Percentiles rank a stretch among this genome's conserved stretches.
These are phyloP conservation scores for Pseudocercospora ulei DNA, from an alignment of 2,329 filamentous ascomycete genomes.

Conservation along the genomic window DNA sequence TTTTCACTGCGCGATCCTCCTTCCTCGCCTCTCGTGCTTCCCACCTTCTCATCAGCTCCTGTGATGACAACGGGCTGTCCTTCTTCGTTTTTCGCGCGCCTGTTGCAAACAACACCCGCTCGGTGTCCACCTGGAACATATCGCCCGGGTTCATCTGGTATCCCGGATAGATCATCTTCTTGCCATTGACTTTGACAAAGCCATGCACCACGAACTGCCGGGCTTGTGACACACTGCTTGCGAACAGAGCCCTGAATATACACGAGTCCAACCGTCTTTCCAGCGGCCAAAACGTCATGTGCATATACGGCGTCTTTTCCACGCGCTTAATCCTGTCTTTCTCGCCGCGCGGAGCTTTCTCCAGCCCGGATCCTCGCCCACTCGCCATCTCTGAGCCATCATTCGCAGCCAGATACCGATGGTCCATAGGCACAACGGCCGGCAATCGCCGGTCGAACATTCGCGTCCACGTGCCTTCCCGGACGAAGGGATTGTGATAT, in stretches of 20 bases:
- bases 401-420: constrained; percentile 63
- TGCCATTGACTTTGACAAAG: constrained; percentile 88
- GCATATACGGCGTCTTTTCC: constrained; percentile 73
- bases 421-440: constrained; percentile 76
- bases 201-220: constrained; percentile 91
- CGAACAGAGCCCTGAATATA: constrained; percentile 85
- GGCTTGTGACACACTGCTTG: constrained; percentile 84
- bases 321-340: constrained; percentile 18
- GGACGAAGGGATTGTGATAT: constrained; percentile 92
- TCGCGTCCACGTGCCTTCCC: constrained; percentile 84
- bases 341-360: constrained; percentile 27
- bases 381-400: constrained; percentile 77
- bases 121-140: constrained; percentile 90
- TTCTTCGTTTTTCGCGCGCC: constrained; percentile 49
- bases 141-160: constrained; percentile 95
- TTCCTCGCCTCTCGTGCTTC: constrained; percentile 24
- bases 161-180: constrained; percentile 88
- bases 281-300: constrained; percentile 87
- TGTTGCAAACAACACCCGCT: constrained; percentile 79
- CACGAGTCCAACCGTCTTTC: constrained; percentile 90
- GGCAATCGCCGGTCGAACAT: constrained; percentile 78
- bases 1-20: constrained; percentile 18
- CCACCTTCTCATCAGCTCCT: constrained; percentile 16
- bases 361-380: constrained; percentile 68
- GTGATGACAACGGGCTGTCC: constrained; percentile 25